Evolutionary conservation across 2,329 filamentous ascomycete genomes (phyloP), one percentile per base, ranked within the genome.

Genomic region (Cercospora canescens): DNA sequence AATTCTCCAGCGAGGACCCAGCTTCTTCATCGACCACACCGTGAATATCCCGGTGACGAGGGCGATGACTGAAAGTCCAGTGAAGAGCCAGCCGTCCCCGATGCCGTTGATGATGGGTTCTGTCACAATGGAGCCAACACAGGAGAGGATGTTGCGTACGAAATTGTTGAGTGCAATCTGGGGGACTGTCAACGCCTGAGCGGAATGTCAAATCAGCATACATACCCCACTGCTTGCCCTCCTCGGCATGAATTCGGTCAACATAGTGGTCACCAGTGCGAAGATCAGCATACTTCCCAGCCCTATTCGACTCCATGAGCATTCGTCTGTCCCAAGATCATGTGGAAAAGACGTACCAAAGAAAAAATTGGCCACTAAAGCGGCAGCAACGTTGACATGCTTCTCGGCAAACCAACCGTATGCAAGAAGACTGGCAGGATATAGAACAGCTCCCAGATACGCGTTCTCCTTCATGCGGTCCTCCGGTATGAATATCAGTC

Each of bases 401-500:
- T 87, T 85, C 48, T 89, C 80, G 0, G 86, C 84, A 0, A 88
- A 86, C 92, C 92, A 96, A 4, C 92, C 92, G 75, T 92, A 95
- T 82, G 89, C 88, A 30, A 95, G 81, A 66, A 95, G 77, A 0
- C 88, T 89, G 0, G 83, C 82, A 0, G 92, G 92, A 71, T 91
- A 94, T 54, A 94, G 71, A 3, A 88, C 81, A 0, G 89, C 89
- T 3, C 89, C 90, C 0, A 94, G 78, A 89, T 89, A 94, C 2
- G 90, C 90, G 75, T 96, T 95, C 75, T 94, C 90, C 50, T 89
- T 84, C 87, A 95, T 91, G 12, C 92, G 86, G 76, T 96, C 92
- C 78, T 95, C 92, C 0, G 92, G 92, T 2, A 87, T 82, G 73
- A 88, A 90, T 9, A 92, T 80, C 21, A 92, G 81, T 65, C 84